Percentiles rank a stretch among this genome's conserved stretches.
Evolutionary conservation across 257 asterid genomes (phyloP).

Genomic region (Buddleja alternifolia): DNA sequence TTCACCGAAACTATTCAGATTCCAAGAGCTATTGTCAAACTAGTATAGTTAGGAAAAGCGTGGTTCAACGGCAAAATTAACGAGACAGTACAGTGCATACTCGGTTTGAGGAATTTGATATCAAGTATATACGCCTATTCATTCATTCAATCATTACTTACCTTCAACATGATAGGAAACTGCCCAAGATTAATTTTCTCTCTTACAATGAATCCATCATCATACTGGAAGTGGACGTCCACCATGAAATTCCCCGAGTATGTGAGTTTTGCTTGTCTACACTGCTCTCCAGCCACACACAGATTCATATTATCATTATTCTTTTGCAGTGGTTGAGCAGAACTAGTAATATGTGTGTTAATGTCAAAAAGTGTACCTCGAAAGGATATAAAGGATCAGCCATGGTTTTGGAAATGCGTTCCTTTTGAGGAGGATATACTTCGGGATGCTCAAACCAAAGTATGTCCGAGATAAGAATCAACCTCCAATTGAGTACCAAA

Average conservation of each 20-base stretch:
- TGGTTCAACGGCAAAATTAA: background rate
- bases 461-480: constrained; percentile 64
- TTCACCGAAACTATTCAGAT: background rate
- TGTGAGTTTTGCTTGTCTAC: constrained; percentile 90
- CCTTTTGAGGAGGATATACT: constrained; percentile 73
- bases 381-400: constrained; percentile 68
- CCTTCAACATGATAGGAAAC: constrained; percentile 95
- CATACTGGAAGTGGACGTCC: constrained; percentile 65
- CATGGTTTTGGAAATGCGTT: constrained; percentile 46
- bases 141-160: constrained; percentile 20
- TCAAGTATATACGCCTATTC: constrained; percentile 6
- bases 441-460: constrained; percentile 77
- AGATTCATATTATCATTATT: constrained; percentile 18
- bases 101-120: background rate
- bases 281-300: constrained; percentile 58
- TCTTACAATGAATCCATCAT: constrained; percentile 59
- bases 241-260: constrained; percentile 73
- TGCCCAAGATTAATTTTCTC: constrained; percentile 67
- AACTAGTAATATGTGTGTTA: background rate
- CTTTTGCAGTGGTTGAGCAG: constrained; percentile 15
- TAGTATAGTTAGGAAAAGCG: background rate
- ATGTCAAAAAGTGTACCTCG: constrained; percentile 56
- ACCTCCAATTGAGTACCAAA: background rate
- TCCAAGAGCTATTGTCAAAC: background rate
- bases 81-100: background rate